phyloP scores from a whole-genome alignment of 1,284 basidiomycete species.

The Athelia psychrophila region DNA sequence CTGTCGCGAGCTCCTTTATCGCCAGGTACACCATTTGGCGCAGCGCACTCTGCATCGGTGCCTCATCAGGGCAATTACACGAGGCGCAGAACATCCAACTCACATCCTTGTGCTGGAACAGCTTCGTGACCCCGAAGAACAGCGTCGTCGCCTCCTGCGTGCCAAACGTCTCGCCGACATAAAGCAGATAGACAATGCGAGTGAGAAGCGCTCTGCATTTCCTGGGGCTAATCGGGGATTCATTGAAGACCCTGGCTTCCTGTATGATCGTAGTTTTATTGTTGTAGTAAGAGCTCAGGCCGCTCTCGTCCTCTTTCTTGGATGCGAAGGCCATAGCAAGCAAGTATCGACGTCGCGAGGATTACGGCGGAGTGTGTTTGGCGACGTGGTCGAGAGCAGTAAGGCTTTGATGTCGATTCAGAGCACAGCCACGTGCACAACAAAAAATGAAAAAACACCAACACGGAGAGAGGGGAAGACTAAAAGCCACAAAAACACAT shows the following conservation, averaged over 20 bases:
- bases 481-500: too few relatives aligned
- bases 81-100: conserved; percentile 32
- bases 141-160: conserved; percentile 96
- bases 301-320: conserved; percentile 92
- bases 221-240: conserved; percentile 95
- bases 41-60: conserved; percentile 73
- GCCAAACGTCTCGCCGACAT: conserved; percentile 93
- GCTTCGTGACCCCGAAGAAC: conserved; percentile 98
- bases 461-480: too few relatives aligned
- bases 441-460: too few relatives aligned
- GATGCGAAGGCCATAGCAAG: conserved; percentile 71
- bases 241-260: conserved; percentile 99
- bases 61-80: conserved; percentile 7
- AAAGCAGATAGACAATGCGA: conserved; percentile 94
- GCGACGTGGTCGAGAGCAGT: neutral
- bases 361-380: conserved; percentile 4
- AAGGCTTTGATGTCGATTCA: too few relatives aligned
- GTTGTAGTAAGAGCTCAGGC: conserved; percentile 84
- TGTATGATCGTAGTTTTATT: conserved; percentile 97
- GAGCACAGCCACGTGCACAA: too few relatives aligned
- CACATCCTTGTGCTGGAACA: conserved; percentile 99
- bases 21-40: conserved; percentile 98
- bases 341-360: conserved; percentile 27
- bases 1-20: conserved; percentile 95
- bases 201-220: conserved; percentile 97